These are phyloP conservation scores for Clarireedia hainanense DNA, from an alignment of 2,329 filamentous ascomycete species.

Conservation along the genomic window DNA sequence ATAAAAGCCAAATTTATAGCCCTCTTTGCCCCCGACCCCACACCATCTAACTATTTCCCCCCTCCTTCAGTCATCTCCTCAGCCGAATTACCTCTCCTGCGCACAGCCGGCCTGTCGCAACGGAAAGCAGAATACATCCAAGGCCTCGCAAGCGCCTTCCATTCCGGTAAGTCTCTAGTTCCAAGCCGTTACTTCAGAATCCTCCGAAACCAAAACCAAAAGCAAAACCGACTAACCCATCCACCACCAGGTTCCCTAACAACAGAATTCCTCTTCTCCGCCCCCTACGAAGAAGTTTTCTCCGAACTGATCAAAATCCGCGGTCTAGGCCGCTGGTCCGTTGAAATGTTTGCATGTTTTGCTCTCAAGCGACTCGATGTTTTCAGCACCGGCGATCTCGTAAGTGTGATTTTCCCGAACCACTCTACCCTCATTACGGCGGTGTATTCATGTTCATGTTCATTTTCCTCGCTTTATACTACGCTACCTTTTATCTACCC, in stretches of 20 bases:
- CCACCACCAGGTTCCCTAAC: constrained; percentile 38
- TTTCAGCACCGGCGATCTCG: constrained; percentile 79
- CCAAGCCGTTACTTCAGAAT: constrained; percentile 38
- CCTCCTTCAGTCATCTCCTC: constrained; percentile 65
- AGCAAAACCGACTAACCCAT: constrained; percentile 68
- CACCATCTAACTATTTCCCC: constrained; percentile 9
- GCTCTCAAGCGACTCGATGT: constrained; percentile 92
- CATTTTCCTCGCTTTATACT: no score
- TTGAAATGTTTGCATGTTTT: constrained; percentile 98
- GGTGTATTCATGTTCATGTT: no score
- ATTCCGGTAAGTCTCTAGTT: constrained; percentile 15
- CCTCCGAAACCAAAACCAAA: constrained; percentile 39
- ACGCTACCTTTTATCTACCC: no score
- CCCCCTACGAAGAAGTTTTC: constrained; percentile 79
- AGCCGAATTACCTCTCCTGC: constrained; percentile 26
- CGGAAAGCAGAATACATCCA: constrained; percentile 93
- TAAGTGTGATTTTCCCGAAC: no score
- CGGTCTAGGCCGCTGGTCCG: constrained; percentile 82
- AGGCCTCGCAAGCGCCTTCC: constrained; percentile 52
- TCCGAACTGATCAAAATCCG: constrained; percentile 76
- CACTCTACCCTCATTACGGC: no score
- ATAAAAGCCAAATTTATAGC: constrained; percentile 81
- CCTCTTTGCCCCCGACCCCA: constrained; percentile 47
- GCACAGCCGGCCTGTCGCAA: constrained; percentile 82
- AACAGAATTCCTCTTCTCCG: constrained; percentile 57